A percentile compares a stretch with the other conserved stretches of the same genome.
Evolutionary conservation across 345 rosid species (phyloP).

Genomic region (Populus euphratica): DNA sequence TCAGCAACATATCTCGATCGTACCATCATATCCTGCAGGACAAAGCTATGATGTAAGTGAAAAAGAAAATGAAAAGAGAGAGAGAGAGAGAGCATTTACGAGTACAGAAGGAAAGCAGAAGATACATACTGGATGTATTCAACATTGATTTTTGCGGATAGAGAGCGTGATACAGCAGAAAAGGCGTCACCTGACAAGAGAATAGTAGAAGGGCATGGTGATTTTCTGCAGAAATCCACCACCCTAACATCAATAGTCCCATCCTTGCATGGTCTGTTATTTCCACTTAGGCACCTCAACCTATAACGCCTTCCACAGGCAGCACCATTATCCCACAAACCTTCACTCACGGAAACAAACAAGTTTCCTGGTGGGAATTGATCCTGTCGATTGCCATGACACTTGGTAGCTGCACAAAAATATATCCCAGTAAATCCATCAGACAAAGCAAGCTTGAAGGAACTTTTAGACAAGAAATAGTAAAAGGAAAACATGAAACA

Average conservation of each 20-base stretch:
- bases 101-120: neutral
- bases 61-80: neutral
- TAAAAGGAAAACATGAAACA: neutral
- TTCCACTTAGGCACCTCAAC: constrained; percentile 32
- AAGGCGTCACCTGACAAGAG: constrained; percentile 30
- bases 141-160: constrained; percentile 22
- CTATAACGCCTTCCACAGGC: constrained; percentile 35
- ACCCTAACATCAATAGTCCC: constrained; percentile 33
- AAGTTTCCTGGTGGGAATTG: neutral
- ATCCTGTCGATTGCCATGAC: neutral
- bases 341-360: constrained; percentile 30
- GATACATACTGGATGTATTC: constrained; percentile 32
- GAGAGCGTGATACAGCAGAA: constrained; percentile 11
- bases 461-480: neutral
- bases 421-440: neutral
- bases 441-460: neutral
- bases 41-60: neutral
- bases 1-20: neutral
- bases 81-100: too few species aligned
- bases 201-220: constrained; percentile 36
- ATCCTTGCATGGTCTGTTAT: constrained; percentile 24
- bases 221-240: constrained; percentile 30
- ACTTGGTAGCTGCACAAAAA: constrained; percentile 3
- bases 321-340: constrained; percentile 37
- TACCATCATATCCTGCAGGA: neutral